phyloP scores from a whole-genome alignment of 495 filamentous ascomycete species.

The Tuber brumale region DNA sequence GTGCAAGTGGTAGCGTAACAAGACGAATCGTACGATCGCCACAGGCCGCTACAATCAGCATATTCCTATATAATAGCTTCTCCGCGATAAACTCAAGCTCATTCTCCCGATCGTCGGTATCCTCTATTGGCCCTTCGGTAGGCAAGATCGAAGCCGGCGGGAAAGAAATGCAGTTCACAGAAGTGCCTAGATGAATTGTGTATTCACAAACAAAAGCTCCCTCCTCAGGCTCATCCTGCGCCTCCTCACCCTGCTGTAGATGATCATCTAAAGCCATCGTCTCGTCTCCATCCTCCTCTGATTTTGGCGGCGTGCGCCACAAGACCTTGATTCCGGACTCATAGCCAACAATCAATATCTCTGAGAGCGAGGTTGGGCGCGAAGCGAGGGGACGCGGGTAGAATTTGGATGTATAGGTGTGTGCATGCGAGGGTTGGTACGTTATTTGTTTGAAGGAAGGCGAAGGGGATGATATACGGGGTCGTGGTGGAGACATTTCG shows the following conservation, averaged over 20 bases:
- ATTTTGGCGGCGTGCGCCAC: constrained; percentile 34
- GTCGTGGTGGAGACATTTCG: constrained; percentile 18
- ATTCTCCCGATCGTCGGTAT: constrained; percentile 53
- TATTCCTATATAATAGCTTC: constrained; percentile 48
- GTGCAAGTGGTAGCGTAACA: constrained; percentile 53
- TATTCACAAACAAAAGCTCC: constrained; percentile 30
- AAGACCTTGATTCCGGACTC: constrained; percentile 32
- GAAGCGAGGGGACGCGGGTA: constrained; percentile 32
- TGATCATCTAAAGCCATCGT: constrained; percentile 53
- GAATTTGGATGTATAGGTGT: constrained; percentile 27
- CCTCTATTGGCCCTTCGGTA: constrained; percentile 13
- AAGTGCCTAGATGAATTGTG: constrained; percentile 38
- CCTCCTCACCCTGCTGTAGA: constrained; percentile 50
- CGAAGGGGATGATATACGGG: constrained; percentile 10
- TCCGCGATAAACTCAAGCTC: constrained; percentile 52
- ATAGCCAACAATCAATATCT: constrained; percentile 28
- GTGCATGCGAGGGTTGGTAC: constrained; percentile 30
- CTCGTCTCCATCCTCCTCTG: constrained; percentile 45
- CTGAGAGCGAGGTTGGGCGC: constrained; percentile 27
- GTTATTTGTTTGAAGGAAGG: constrained; percentile 26
- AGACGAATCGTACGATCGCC: constrained; percentile 56
- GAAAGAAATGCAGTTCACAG: constrained; percentile 34
- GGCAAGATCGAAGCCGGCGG: constrained; percentile 33
- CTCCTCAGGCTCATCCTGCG: constrained; percentile 28
- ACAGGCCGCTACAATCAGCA: constrained; percentile 55